phyloP scores from a whole-genome alignment of 2,329 filamentous ascomycete genomes.

The Grosmannia serpens region DNA sequence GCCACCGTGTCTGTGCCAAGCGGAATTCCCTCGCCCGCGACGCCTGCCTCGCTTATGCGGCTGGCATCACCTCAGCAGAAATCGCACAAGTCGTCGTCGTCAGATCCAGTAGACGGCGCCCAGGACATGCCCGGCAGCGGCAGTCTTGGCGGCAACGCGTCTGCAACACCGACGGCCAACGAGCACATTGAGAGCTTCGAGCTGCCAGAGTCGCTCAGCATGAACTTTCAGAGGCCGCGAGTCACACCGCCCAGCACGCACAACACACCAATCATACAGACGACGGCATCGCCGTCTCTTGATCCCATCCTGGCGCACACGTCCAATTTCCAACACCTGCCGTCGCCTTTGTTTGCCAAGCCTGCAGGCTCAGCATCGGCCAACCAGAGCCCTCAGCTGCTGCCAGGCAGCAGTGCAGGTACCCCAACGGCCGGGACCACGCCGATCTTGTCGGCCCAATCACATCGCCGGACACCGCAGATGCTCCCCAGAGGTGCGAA shows the following conservation, averaged over 20 bases:
- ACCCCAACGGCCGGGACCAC: neutral
- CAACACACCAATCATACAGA: conserved; percentile 17
- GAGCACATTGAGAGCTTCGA: conserved; percentile 48
- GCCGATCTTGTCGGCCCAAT: conserved; percentile 19
- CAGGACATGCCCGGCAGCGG: conserved; percentile 23
- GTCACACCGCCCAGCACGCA: conserved; percentile 34
- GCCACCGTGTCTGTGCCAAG: conserved; percentile 6
- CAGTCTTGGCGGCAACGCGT: neutral
- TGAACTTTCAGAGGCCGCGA: conserved; percentile 34
- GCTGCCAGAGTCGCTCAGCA: conserved; percentile 60
- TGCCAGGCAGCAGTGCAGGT: conserved; percentile 31
- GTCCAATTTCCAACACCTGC: conserved; percentile 34
- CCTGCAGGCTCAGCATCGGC: conserved; percentile 32
- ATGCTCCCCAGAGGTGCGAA: conserved; percentile 44
- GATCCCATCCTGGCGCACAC: conserved; percentile 36
- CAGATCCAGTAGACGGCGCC: conserved; percentile 10
- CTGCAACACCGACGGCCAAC: conserved; percentile 18
- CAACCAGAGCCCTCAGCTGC: conserved; percentile 54
- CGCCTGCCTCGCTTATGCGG: conserved; percentile 80
- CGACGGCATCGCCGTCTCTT: conserved; percentile 17
- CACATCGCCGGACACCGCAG: conserved; percentile 39
- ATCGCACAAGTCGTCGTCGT: conserved; percentile 8
- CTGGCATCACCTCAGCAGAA: conserved; percentile 41
- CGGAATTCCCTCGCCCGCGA: conserved; percentile 54
- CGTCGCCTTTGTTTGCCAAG: conserved; percentile 32